Evolutionary conservation across 768 basidiomycete genomes (phyloP), one percentile per base, ranked within the genome.

Genomic region (Leccinum incarnatum): DNA sequence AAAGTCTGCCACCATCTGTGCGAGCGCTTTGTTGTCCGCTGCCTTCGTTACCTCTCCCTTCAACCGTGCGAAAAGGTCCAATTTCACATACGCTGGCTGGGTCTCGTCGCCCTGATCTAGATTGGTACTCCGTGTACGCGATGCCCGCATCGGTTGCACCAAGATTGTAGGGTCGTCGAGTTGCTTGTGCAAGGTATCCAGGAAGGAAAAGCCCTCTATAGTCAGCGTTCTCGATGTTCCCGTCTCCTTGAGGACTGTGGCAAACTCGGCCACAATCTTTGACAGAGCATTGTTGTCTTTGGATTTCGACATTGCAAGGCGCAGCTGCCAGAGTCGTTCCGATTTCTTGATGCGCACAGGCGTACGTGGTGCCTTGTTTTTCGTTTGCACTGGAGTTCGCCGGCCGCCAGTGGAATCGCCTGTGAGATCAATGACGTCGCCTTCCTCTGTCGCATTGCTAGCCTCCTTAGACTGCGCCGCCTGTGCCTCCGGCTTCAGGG

Each of bases 131-230:
- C 66, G 77, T 66, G 65, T 76, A 71, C 57, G 72, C 53, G 70
- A 78, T 67, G 70, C 71, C 76, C 86, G 79, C 66, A 84, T 65
- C 5, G 87, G 87, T 45, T 71, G 67, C 30, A 78, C 72, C 63
- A 81, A 83, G 40, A 83, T 81, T 19, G 84, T 83, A 34, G 89
- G 86, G 69, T 89, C 85, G 37, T 81, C 82, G 47, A 92, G 79
- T 66, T 88, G 88, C 69, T 87, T 88, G 72, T 82, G 79, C 62
- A 92, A 68, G 29, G 82, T 79, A 62, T 90, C 88, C 55, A 92
- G 72, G 72, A 92, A 88, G 23, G 76, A 72, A 65, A 86, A 88
- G 6, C 83, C 89, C 61, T 91, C 87, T 70, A 82, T 86, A 36
- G 85, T 91, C 64, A 88, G 67, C 51, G 81, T 82, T 63, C 79